phyloP scores from a whole-genome alignment of 2,329 filamentous ascomycete species.

The Alternaria sp. region DNA sequence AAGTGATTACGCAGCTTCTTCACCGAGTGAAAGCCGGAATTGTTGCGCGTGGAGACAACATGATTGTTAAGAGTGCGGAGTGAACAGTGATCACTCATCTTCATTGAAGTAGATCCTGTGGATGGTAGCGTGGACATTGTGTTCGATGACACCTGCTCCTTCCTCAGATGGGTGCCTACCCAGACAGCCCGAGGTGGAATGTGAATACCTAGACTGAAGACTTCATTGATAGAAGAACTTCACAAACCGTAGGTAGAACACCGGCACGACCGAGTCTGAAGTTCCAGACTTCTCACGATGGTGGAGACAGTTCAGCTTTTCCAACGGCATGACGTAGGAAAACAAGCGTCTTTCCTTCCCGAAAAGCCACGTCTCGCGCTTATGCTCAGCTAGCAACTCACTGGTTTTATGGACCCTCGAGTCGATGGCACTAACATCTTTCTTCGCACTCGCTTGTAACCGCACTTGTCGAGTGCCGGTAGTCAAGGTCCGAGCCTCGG shows the following conservation, averaged over 20 bases:
- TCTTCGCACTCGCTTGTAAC: not conserved
- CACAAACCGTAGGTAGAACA: not conserved
- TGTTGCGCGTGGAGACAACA: not conserved
- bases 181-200: not conserved
- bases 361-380: not conserved
- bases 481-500: not conserved
- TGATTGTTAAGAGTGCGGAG: not conserved
- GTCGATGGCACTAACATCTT: not conserved
- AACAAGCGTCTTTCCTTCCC: not conserved
- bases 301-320: not conserved
- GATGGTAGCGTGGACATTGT: not conserved
- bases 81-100: not conserved
- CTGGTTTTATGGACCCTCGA: slow-evolving; percentile 1
- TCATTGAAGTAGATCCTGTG: not conserved
- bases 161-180: not conserved
- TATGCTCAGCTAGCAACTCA: not conserved
- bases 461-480: not conserved
- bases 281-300: not conserved
- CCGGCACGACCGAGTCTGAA: not conserved
- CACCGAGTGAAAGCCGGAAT: not conserved
- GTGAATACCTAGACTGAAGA: not conserved
- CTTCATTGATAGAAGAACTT: not conserved
- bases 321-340: not conserved
- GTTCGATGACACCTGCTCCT: not conserved
- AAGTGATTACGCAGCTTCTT: not conserved